phyloP scores from a whole-genome alignment of 1,139 yeast genomes.

The Kodamaea anthophila region DNA sequence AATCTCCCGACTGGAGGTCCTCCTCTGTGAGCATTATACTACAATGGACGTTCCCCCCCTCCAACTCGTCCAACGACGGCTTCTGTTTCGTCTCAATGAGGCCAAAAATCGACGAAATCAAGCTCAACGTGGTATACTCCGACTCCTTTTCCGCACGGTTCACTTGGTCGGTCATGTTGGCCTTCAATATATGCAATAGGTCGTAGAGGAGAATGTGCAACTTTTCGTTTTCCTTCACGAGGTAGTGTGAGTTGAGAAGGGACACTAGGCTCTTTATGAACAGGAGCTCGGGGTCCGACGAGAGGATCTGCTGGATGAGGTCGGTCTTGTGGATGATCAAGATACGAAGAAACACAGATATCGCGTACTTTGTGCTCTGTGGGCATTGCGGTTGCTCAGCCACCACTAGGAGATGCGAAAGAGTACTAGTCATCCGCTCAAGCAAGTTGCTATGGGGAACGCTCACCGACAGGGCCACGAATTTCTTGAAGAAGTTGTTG shows the following conservation, averaged over 20 bases:
- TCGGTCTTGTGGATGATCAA: conserved; percentile 52
- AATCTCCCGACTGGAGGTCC: conserved; percentile 32
- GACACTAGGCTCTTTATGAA: conserved; percentile 42
- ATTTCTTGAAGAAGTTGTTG: conserved; percentile 36
- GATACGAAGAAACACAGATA: conserved; percentile 47
- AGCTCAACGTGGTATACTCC: conserved; percentile 1
- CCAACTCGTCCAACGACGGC: conserved; percentile 21
- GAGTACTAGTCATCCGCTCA: conserved; percentile 15
- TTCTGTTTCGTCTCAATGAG: conserved; percentile 30
- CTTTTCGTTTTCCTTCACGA: conserved; percentile 38
- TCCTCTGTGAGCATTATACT: conserved; percentile 28
- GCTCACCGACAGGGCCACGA: conserved; percentile 23
- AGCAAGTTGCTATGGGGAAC: conserved; percentile 18
- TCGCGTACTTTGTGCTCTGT: conserved; percentile 14
- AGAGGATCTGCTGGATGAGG: conserved; percentile 27
- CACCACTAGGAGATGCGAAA: conserved; percentile 12
- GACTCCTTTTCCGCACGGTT: neutral
- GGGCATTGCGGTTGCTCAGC: conserved; percentile 1
- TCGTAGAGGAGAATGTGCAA: conserved; percentile 59
- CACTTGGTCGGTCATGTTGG: conserved; percentile 20
- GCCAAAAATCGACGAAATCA: conserved; percentile 21
- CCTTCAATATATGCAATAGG: conserved; percentile 51
- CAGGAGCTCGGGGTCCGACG: conserved; percentile 27
- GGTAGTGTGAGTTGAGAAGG: conserved; percentile 38
- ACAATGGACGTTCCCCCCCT: conserved; percentile 16